Evolutionary conservation across 306 rosid species (phyloP), one percentile per base, ranked within the genome.

Genomic region (Ammopiptanthus mongolicus): DNA sequence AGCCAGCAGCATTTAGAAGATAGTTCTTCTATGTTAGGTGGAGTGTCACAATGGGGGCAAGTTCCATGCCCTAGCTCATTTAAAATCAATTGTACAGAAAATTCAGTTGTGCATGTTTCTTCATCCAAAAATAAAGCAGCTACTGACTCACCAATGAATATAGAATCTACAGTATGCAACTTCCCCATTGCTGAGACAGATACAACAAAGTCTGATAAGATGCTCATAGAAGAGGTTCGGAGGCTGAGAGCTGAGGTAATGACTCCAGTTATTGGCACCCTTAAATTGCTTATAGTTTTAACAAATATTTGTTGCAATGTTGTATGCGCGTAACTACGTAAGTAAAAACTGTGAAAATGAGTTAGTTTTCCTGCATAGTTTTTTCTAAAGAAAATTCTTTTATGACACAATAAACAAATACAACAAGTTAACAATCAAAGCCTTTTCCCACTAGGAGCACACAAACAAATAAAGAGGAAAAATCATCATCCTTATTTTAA

Each of bases 31-130:
- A 65, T 73, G 57, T 57, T 71, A 37, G 75, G 86, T 57, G 85
- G 87, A 28, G 46, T 76, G 61, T 81, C 90, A 31, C 91, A 55
- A 29, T 93, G 98, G 91, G 98, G 98, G n/a, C 86, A 88, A 83
- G 93, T 93, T 68, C 80, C 83, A 39, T 88, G 91, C 56, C 92
- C 98, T 36, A 80, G 48, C 46, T 31, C 51, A 21, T 86, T 93
- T 51, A 71, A 59, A 63, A 65, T 48, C 47, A 69, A 83, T 25
- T 60, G 60, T 59, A 53, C 79, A 53, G 91, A 85, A 61, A 86
- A 76, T 76, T 69, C 86, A 69, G 80, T 37, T 69, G 34, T 63
- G 69, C 80, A 28, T 44, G 64, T 42, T 69, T 82, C 88, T 65
- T 61, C 57, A 57, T 76, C 81, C 17, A 78, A 76, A 67, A 61